A percentile compares a stretch with the other conserved stretches of the same genome.
phyloP scores from a whole-genome alignment of 2,329 filamentous ascomycete species.

The Coniochaeta sp. region DNA sequence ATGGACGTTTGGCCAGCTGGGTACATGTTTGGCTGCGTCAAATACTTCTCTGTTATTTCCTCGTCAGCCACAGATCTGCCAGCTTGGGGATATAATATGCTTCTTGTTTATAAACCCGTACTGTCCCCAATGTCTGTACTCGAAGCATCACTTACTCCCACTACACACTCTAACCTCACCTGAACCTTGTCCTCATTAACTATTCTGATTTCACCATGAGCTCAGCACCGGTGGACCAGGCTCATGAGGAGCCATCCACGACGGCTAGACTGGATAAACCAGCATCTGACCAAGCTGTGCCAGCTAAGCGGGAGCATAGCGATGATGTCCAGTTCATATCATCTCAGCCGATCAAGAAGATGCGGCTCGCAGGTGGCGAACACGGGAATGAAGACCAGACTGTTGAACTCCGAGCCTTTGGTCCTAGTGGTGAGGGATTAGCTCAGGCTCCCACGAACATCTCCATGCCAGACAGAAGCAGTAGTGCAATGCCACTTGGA shows the following conservation, averaged over 20 bases:
- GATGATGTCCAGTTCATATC: constrained; percentile 38
- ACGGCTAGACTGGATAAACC: neutral
- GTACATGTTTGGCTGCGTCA: too few relatives aligned
- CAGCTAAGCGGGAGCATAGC: constrained; percentile 23
- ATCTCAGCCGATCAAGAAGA: constrained; percentile 33
- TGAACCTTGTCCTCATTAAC: too few relatives aligned
- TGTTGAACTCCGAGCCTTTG: too few relatives aligned
- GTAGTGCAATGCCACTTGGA: constrained; percentile 4
- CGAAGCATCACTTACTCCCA: too few relatives aligned
- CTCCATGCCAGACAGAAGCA: neutral
- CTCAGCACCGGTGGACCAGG: neutral
- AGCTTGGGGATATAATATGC: too few relatives aligned
- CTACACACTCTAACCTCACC: too few relatives aligned
- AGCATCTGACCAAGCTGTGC: constrained; percentile 3
- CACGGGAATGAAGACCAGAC: neutral
- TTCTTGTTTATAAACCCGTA: too few relatives aligned
- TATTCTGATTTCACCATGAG: neutral
- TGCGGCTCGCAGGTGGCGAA: neutral
- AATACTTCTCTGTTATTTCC: too few relatives aligned
- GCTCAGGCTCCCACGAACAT: neutral
- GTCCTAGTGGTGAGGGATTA: neutral
- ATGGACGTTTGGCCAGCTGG: too few relatives aligned
- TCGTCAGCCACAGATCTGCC: too few relatives aligned
- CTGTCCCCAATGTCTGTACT: too few relatives aligned
- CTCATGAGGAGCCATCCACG: neutral